phyloP scores from a whole-genome alignment of 352 stramenopile species.

The Pythium guiyangense region DNA sequence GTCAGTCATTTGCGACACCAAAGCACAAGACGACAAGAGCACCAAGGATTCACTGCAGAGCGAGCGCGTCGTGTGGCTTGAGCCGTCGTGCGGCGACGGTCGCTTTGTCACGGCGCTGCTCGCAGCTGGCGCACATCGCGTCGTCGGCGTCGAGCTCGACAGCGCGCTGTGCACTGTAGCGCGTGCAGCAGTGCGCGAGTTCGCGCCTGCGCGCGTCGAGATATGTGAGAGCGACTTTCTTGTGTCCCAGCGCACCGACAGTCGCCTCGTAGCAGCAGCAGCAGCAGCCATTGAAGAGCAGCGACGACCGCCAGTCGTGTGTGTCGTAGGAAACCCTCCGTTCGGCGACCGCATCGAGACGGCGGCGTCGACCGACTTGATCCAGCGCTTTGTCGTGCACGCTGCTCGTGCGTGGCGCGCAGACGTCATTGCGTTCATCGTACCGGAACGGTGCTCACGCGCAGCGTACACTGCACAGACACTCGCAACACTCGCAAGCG shows the following conservation, averaged over 20 bases:
- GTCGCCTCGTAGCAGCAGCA: neutral
- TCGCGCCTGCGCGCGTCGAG: constrained; percentile 12
- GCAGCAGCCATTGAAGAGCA: neutral
- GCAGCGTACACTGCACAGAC: constrained; percentile 35
- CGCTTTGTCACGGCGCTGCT: constrained; percentile 44
- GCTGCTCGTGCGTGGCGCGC: constrained; percentile 39
- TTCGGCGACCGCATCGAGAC: constrained; percentile 34
- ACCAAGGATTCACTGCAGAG: constrained; percentile 2
- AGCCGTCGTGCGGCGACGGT: constrained; percentile 71
- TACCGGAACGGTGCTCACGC: constrained; percentile 51
- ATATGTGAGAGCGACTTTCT: constrained; percentile 54
- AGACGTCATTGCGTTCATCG: constrained; percentile 58
- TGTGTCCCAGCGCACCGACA: constrained; percentile 19
- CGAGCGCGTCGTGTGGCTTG: constrained; percentile 41
- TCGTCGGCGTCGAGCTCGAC: constrained; percentile 68
- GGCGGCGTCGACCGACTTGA: constrained; percentile 28
- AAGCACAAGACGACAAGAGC: neutral
- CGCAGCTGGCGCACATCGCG: constrained; percentile 24
- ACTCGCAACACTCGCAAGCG: constrained; percentile 19
- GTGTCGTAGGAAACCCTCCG: constrained; percentile 66
- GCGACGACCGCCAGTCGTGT: neutral
- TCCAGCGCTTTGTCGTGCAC: constrained; percentile 52
- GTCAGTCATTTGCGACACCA: neutral
- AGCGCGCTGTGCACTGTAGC: constrained; percentile 13
- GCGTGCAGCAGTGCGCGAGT: constrained; percentile 4